A percentile compares a stretch with the other conserved stretches of the same genome.
phyloP scores from a whole-genome alignment of 306 rosid genomes.

The Ammopiptanthus mongolicus region DNA sequence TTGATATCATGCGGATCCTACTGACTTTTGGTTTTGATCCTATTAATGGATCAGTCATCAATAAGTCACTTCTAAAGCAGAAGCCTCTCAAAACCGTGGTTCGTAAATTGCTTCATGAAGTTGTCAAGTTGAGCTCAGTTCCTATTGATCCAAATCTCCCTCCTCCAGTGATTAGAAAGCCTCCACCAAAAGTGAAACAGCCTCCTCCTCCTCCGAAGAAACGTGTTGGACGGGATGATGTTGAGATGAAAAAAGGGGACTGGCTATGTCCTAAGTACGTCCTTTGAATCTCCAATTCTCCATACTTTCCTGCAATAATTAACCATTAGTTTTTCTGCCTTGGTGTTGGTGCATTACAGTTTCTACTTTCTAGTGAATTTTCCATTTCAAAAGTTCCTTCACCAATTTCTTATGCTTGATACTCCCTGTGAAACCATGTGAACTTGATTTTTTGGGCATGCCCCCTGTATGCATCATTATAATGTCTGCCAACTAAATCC shows the following conservation, averaged over 20 bases:
- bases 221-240: constrained; percentile 89
- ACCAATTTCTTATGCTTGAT: background rate
- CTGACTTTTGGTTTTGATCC: constrained; percentile 80
- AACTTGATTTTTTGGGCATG: constrained; percentile 6
- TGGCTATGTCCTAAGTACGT: constrained; percentile 98
- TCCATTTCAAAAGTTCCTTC: background rate
- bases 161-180: constrained; percentile 71
- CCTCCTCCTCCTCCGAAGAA: constrained; percentile 91
- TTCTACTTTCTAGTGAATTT: constrained; percentile 16
- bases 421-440: background rate
- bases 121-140: constrained; percentile 90
- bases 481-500: background rate
- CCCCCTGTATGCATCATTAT: background rate
- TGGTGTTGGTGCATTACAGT: constrained; percentile 13
- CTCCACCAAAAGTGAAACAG: constrained; percentile 89
- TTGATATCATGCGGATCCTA: constrained; percentile 83
- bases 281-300: constrained; percentile 1
- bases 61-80: constrained; percentile 63
- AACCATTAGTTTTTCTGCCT: background rate
- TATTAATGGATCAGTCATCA: constrained; percentile 47
- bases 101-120: constrained; percentile 86
- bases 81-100: constrained; percentile 77
- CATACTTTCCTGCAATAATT: constrained; percentile 10
- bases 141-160: constrained; percentile 94
- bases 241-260: constrained; percentile 98